Conservation (phyloP, 2,329 filamentous ascomycete species). For the Neurospora sp. region DNA sequence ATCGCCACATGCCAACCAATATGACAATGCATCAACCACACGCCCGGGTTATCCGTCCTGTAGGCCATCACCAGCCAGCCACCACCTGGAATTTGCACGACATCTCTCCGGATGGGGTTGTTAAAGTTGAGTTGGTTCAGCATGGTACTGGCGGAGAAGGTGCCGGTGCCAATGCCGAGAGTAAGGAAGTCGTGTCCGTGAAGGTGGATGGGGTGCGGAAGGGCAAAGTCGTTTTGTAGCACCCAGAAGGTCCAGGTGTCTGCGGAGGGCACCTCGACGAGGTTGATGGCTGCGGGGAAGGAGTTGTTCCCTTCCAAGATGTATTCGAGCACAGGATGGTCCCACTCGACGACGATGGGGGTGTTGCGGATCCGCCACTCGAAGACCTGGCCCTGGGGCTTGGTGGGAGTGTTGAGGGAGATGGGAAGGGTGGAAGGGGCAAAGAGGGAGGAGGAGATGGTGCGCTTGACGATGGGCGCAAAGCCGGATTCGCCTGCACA, state of each 20-base stretch:
- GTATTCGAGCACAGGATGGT: conserved; percentile 29
- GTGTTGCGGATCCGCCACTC: conserved; percentile 25
- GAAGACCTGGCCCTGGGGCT: conserved; percentile 7
- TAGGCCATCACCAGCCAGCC: conserved; percentile 38
- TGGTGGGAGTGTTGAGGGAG: conserved; percentile 11
- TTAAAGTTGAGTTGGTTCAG: conserved; percentile 19
- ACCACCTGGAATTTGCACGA: conserved; percentile 28
- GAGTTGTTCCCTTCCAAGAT: conserved; percentile 19
- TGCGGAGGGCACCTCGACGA: conserved; percentile 18
- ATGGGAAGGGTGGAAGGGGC: conserved; percentile 14
- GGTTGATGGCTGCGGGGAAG: conserved; percentile 19
- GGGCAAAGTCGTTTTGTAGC: conserved; percentile 20
- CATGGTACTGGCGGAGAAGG: conserved; percentile 7
- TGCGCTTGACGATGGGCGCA: conserved; percentile 21
- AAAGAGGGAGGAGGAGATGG: conserved; percentile 19
- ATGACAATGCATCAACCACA: conserved; percentile 37
- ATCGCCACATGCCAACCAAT: conserved; percentile 38
- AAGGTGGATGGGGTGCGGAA: conserved; percentile 25
- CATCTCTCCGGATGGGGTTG: conserved; percentile 37
- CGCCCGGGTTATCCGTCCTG: conserved; percentile 37
- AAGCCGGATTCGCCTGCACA: conserved; percentile 15
- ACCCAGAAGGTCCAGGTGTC: conserved; percentile 23
- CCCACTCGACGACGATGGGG: conserved; percentile 30
- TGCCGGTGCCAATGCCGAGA: conserved; percentile 16
- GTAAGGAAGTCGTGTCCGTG: conserved; percentile 24